Conservation (phyloP, 805 yeast genomes). For the Sugiyamaella marilandica region DNA sequence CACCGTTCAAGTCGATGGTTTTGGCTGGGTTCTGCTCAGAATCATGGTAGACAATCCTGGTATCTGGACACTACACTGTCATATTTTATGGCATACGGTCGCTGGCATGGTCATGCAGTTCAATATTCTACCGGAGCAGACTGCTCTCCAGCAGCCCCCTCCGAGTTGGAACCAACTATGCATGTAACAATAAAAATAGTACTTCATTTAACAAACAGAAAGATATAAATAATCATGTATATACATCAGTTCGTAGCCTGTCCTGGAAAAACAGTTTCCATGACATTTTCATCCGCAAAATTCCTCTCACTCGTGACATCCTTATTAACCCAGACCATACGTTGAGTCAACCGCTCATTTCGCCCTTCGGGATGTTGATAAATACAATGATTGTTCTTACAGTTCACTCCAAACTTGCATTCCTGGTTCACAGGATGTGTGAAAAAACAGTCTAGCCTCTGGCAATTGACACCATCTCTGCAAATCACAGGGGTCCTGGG, state of each 20-base stretch:
- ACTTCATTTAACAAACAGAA: not conserved
- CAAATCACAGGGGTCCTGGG: conserved; percentile 70
- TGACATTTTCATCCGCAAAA: conserved; percentile 45
- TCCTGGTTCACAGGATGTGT: conserved; percentile 75
- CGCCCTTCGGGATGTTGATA: conserved; percentile 74
- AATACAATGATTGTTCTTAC: conserved; percentile 67
- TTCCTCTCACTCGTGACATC: conserved; percentile 51
- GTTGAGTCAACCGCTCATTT: conserved; percentile 35
- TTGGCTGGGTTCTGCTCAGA: conserved; percentile 49
- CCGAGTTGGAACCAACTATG: conserved; percentile 13
- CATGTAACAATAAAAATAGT: not conserved
- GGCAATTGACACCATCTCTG: conserved; percentile 76
- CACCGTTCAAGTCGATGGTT: conserved; percentile 63
- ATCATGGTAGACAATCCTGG: conserved; percentile 88
- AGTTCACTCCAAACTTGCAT: conserved; percentile 74
- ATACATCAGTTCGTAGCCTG: not conserved
- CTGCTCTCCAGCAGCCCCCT: conserved; percentile 21
- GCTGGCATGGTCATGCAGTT: conserved; percentile 60
- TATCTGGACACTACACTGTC: conserved; percentile 92
- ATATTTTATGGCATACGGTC: conserved; percentile 88
- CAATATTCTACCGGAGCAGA: conserved; percentile 22
- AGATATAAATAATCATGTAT: not conserved
- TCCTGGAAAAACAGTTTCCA: conserved; percentile 15
- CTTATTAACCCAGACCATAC: conserved; percentile 17
- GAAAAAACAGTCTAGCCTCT: conserved; percentile 74